Evolutionary conservation across 306 rosid genomes (phyloP), one percentile per base, ranked within the genome.

Genomic region (Sophora flavescens): DNA sequence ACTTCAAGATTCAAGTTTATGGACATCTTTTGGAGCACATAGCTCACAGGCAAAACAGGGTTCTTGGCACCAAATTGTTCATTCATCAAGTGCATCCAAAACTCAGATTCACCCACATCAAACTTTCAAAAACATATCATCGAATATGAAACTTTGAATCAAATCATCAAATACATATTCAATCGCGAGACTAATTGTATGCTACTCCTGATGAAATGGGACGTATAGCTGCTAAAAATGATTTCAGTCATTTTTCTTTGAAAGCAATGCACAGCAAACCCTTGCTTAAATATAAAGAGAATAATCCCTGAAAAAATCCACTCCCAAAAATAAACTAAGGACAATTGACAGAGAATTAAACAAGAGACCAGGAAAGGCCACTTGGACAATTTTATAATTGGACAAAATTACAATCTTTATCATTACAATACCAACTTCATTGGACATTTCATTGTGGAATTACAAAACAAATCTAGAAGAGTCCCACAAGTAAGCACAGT

Each of bases 361-460:
- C 39, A 38, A 75, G 39, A 17, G 61, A 75, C 51, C 30, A 15
- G 1, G 45, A 64, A 62, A 74, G 52, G 16, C 9, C 32, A 28
- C 22, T 39, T 65, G 28, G 22, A 36, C 38, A 52, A 62, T 50
- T 60, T 61, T 61, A 61, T 64, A 65, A 41, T 72, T 6, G 15
- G 14, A 9, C 26, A 70, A 6, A 22, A 45, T 13, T 10, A 18
- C 45, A 68, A 58, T 3, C 0, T 13, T 18, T n/a, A 66, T 47
- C 64, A 47, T 48, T 74, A 64, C 4, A 16, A 66, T 11, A 56
- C 39, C 6, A 53, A 62, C 41, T 68, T 75, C 71, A 47, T 26
- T 39, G 16, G 66, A 26, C 35, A 39, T 54, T 38, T 41, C 62
- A 22, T 9, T 13, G 32, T 50, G 41, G 57, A 54, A 10, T 72